phyloP scores from a whole-genome alignment of 2,329 filamentous ascomycete genomes.

The Calonectria henricotiae region DNA sequence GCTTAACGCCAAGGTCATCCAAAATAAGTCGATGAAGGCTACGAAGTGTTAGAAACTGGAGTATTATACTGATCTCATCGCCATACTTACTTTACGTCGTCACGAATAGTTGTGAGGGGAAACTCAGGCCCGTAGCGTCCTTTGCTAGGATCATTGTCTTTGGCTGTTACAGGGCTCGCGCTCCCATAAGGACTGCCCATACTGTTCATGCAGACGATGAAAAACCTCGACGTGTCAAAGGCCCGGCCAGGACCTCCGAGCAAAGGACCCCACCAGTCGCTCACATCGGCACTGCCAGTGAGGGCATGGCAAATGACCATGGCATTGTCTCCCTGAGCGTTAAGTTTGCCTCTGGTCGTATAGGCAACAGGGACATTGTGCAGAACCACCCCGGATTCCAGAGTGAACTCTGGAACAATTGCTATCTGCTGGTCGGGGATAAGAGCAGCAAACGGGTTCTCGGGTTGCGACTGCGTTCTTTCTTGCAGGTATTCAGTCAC shows the following conservation, averaged over 20 bases:
- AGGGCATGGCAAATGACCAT: slow-evolving; percentile 89
- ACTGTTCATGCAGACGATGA: slow-evolving; percentile 89
- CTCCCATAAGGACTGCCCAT: slow-evolving; percentile 89
- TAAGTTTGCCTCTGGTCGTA: slow-evolving; percentile 76
- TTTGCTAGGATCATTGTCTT: slow-evolving; percentile 82
- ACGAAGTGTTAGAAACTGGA: slow-evolving; percentile 42
- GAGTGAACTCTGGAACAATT: slow-evolving; percentile 89
- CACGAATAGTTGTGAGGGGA: slow-evolving; percentile 92
- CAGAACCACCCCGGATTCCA: slow-evolving; percentile 91
- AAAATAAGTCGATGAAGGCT: slow-evolving; percentile 86
- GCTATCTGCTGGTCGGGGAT: slow-evolving; percentile 92
- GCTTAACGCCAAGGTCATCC: slow-evolving; percentile 84
- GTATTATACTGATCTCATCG: too few relatives aligned
- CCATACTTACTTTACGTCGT: slow-evolving; percentile 87
- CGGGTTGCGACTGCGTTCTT: slow-evolving; percentile 80
- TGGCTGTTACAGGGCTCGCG: slow-evolving; percentile 90
- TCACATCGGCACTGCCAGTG: slow-evolving; percentile 87
- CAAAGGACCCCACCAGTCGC: slow-evolving; percentile 91
- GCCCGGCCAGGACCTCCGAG: slow-evolving; percentile 84
- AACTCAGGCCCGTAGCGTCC: slow-evolving; percentile 96
- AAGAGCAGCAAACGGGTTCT: slow-evolving; percentile 90
- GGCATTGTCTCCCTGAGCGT: slow-evolving; percentile 74
- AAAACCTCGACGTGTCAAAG: slow-evolving; percentile 88
- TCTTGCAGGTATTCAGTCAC: slow-evolving; percentile 78
- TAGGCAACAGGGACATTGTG: slow-evolving; percentile 82